phyloP scores from a whole-genome alignment of 805 yeast species.

The Clavispora asparagi region DNA sequence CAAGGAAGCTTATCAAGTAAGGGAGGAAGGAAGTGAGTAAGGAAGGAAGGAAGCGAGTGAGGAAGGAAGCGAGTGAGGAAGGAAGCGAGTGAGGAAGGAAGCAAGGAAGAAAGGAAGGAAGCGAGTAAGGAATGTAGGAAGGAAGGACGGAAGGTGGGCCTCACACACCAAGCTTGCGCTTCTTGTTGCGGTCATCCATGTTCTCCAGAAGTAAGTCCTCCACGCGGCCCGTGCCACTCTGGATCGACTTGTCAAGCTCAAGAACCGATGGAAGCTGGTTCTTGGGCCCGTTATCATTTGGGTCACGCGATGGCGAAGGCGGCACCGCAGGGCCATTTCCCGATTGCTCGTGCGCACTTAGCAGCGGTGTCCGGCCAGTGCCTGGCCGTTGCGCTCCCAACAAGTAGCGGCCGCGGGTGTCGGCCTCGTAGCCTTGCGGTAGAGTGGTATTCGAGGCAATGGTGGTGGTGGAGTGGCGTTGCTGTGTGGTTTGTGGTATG shows the following conservation, averaged over 20 bases:
- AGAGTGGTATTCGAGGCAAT: not conserved
- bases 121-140: too few species aligned
- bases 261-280: slow-evolving; percentile 32
- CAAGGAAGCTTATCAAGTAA: too few species aligned
- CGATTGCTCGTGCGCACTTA: not conserved
- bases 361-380: not conserved
- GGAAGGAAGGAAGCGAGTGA: too few species aligned
- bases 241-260: slow-evolving; percentile 30
- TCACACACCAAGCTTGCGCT: slow-evolving; percentile 9
- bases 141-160: not conserved
- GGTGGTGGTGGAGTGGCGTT: not conserved
- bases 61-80: too few species aligned
- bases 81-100: too few species aligned
- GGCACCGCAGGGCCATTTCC: not conserved
- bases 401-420: not conserved
- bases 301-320: not conserved
- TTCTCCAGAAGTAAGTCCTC: slow-evolving; percentile 2
- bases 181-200: slow-evolving; percentile 9
- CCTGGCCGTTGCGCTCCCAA: not conserved
- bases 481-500: not conserved
- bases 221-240: slow-evolving; percentile 9
- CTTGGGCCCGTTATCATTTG: slow-evolving; percentile 1
- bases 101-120: too few species aligned
- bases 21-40: too few species aligned
- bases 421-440: not conserved